Evolutionary conservation across 2,329 filamentous ascomycete genomes (phyloP), one percentile per base, ranked within the genome.

Genomic region (Stenocarpella maydis): DNA sequence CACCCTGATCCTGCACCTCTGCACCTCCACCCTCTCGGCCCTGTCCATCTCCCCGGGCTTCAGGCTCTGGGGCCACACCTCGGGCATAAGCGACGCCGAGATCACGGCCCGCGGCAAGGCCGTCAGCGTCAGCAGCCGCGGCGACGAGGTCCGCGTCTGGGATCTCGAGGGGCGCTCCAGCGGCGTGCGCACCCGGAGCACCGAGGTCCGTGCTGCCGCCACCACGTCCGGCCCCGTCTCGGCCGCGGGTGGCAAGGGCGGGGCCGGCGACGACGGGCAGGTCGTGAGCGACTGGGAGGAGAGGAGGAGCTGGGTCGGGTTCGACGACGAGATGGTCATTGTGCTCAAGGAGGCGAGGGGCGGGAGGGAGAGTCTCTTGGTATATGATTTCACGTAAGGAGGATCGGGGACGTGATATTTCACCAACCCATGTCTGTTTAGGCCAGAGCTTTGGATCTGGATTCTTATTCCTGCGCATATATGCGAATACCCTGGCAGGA

Each of bases 291-390:
- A 77, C 28, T 82, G 81, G 78, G 82, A 86, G 43, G 84, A 85
- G 69, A 78, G 80, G 60, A 81, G 84, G 70, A 87, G 87, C 64
- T 95, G 92, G 88, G 89, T 97, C 10, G 93, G 93, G 0, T 97
- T 97, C 75, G 94, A 97, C 75, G 93, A 97, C 52, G 93, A 97
- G 79, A 94, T 94, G 81, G 92, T 97, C n/a, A 90, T 97, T 71
- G 89, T 97, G 50, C 83, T 97, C 63, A 91, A 92, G 73, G 92
- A 95, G 80, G 87, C 88, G 72, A 79, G 82, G 31, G 83, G 87
- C 31, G 92, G 92, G 1, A 86, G 86, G 47, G 92, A 95, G 77
- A 90, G 91, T 71, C 79, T 97, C 72, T 87, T 95, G 76, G 90
- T 96, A 52, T 97, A 97, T 77, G 93, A 97, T 79, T 98, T 98